These are phyloP conservation scores for Helotiales sp. DNA, from an alignment of 2,329 filamentous ascomycete genomes.

Conservation along the genomic window DNA sequence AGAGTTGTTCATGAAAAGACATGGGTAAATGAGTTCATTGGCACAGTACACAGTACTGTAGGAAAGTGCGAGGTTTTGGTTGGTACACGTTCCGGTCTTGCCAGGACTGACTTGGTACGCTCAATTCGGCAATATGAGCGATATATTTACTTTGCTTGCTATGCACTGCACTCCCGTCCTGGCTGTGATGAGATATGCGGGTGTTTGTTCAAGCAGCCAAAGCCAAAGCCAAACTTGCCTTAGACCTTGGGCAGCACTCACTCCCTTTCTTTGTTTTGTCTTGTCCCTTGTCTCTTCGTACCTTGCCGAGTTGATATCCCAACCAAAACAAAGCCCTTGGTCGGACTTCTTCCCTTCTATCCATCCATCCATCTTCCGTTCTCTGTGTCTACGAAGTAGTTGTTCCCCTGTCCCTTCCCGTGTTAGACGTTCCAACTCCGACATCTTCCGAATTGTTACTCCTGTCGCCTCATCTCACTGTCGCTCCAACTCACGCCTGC, in stretches of 20 bases:
- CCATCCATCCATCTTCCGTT: not conserved
- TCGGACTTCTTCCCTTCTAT: not conserved
- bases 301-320: not conserved
- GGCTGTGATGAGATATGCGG: not conserved
- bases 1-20: not conserved
- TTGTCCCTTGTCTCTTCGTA: not conserved
- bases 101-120: not conserved
- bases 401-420: not conserved
- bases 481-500: not conserved
- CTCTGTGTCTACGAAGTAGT: not conserved
- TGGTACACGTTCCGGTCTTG: not conserved
- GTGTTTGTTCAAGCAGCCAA: not conserved
- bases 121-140: not conserved
- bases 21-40: not conserved
- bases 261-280: not conserved
- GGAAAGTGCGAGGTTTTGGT: not conserved
- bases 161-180: not conserved
- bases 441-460: not conserved
- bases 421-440: not conserved
- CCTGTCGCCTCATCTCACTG: not conserved
- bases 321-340: slow-evolving; percentile 2
- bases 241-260: slow-evolving; percentile 10
- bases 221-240: too few relatives aligned
- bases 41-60: too few relatives aligned
- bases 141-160: not conserved